Evolutionary conservation across 2,329 filamentous ascomycete genomes (phyloP), one percentile per base, ranked within the genome.

Genomic region (Monosporascus sp.): DNA sequence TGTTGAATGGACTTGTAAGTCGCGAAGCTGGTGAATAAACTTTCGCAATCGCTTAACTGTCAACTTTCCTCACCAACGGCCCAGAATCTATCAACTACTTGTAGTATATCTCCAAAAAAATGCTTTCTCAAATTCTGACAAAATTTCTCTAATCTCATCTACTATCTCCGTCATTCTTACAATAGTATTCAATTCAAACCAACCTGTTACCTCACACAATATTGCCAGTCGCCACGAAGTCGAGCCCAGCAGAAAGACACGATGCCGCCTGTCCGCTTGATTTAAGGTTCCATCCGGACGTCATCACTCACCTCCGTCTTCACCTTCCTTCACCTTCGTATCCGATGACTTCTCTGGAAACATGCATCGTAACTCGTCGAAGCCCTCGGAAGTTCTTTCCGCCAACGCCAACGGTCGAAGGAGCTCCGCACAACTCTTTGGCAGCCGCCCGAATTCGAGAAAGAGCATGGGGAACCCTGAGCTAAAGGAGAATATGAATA

Each of bases 391-490:
- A 26, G 58, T 61, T 31, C 58, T 62, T 49, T 53, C 62, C 49
- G 45, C 62, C 48, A 64, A 64, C 50, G 47, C 62, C 43, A 63
- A 64, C 58, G 58, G 59, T 54, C 59, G 56, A 46, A 59, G 54
- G 47, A 60, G 50, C 47, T 53, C 60, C 37, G 58, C 57, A 7
- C 64, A 62, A 47, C 54, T 55, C 37, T 59, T 57, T 37, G 55
- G 55, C 43, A 55, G 51, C 37, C 55, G 52, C 41, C 60, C 50
- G 43, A 50, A 47, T 7, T 48, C 54, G 18, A 53, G 48, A 46
- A 64, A 56, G 48, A 54, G 40, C 50, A 51, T 48, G 20, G 49
- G 40, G 7, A 58, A 53, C 43, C 31, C 49, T 20, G 59, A 65
- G 11, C 60, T 51, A 3, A 64, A 65, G 51, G 63, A 64, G 45